These are phyloP conservation scores for Cryptosporidium sp. DNA, from an alignment of 169 alveolate genomes.

Conservation along the genomic window DNA sequence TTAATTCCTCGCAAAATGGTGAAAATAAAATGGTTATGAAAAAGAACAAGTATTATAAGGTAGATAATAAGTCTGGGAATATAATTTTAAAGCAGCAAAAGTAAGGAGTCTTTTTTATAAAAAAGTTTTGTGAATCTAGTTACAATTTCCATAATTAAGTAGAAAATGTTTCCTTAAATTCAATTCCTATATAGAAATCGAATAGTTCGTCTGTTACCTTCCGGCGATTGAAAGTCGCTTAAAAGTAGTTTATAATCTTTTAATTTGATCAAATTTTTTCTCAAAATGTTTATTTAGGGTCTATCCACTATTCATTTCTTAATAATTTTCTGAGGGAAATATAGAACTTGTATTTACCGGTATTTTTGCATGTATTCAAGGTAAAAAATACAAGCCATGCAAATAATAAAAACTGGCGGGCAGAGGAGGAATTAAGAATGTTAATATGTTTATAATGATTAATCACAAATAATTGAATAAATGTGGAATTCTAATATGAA, in stretches of 20 bases:
- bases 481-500: too few relatives aligned
- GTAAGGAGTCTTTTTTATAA: background rate
- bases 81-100: conserved; percentile 28
- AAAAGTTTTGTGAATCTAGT: background rate
- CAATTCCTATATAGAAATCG: background rate
- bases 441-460: too few relatives aligned
- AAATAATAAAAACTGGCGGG: background rate
- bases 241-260: background rate
- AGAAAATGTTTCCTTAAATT: too few relatives aligned
- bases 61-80: conserved; percentile 52
- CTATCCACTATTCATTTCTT: background rate
- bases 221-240: background rate
- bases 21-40: background rate
- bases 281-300: background rate
- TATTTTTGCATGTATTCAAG: background rate
- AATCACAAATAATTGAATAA: too few relatives aligned
- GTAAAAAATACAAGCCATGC: background rate
- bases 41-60: conserved; percentile 14
- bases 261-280: background rate
- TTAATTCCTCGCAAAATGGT: conserved; percentile 8
- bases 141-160: too few relatives aligned
- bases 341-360: background rate
- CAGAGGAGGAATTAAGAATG: too few relatives aligned
- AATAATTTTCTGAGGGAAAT: background rate
- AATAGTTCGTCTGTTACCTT: background rate